These are phyloP conservation scores for Emergomyces pasteurianus DNA, from an alignment of 2,329 filamentous ascomycete genomes.

Conservation along the genomic window DNA sequence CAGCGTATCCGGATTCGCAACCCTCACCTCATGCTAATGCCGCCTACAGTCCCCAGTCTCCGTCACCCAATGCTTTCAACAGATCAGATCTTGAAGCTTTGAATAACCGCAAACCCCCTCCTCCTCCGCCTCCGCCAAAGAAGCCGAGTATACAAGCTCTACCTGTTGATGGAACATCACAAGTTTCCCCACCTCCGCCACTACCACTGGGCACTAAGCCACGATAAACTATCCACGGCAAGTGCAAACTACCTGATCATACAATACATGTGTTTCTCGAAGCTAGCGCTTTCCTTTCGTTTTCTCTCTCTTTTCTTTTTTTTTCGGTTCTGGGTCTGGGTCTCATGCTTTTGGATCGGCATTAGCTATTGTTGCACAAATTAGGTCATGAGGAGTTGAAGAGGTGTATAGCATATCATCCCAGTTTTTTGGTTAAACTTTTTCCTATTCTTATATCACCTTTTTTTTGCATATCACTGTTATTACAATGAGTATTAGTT, in stretches of 20 bases:
- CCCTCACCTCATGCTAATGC: constrained; percentile 2
- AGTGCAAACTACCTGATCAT: neutral
- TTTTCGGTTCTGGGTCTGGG: neutral
- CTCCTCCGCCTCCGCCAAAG: constrained; percentile 48
- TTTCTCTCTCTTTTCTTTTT: neutral
- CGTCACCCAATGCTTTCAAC: constrained; percentile 5
- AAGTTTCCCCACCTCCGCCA: constrained; percentile 38
- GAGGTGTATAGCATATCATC: neutral
- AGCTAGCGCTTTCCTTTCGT: neutral
- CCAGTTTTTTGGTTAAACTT: neutral
- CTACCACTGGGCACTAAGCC: constrained; percentile 48
- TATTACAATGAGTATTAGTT: neutral
- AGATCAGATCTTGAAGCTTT: constrained; percentile 21
- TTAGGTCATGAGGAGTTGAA: neutral
- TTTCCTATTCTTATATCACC: neutral
- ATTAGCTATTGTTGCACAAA: neutral
- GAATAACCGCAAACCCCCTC: constrained; percentile 39
- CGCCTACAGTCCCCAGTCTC: constrained; percentile 8
- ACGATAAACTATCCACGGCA: constrained; percentile 17
- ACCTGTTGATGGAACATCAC: constrained; percentile 15
- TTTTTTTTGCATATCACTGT: neutral
- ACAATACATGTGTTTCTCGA: neutral
- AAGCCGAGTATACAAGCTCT: constrained; percentile 37
- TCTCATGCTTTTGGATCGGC: neutral
- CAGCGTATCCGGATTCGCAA: constrained; percentile 13